Conservation (phyloP, 169 alveolate species). For the Condylostoma magnum region DNA sequence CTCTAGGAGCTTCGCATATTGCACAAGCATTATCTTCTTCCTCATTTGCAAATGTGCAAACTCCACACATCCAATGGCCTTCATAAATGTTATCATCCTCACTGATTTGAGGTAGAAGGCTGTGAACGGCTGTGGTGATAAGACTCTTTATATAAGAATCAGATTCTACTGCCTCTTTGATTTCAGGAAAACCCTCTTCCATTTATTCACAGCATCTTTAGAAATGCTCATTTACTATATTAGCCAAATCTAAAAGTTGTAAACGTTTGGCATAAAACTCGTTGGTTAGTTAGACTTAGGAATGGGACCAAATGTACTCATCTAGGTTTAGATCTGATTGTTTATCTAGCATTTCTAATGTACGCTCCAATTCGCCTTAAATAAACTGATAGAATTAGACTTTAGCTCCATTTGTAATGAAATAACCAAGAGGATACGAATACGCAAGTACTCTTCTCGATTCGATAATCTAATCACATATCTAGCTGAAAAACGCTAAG, state of each 20-base stretch:
- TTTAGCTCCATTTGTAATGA: background rate
- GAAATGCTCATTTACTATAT: background rate
- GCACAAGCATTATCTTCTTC: background rate
- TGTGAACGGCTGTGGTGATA: too few relatives aligned
- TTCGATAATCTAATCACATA: background rate
- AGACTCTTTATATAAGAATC: too few relatives aligned
- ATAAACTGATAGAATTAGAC: slow-evolving; percentile 4
- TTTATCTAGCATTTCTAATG: background rate
- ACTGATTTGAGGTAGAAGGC: too few relatives aligned
- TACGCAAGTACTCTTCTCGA: background rate
- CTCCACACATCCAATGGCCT: background rate
- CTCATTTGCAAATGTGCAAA: background rate
- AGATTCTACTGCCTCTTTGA: too few relatives aligned
- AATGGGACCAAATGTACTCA: background rate
- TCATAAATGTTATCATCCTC: too few relatives aligned
- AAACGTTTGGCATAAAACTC: background rate
- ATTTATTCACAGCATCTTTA: background rate
- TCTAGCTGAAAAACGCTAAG: slow-evolving; percentile 9
- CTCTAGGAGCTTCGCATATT: background rate
- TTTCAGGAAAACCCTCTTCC: slow-evolving; percentile 28
- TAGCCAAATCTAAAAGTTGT: background rate
- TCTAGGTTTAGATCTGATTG: background rate
- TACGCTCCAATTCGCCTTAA: slow-evolving; percentile 15
- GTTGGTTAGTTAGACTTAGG: background rate
- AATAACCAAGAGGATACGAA: slow-evolving; percentile 22